Base-by-base conservation (phyloP, 345 rosid genomes). In the Corymbia maculata region DNA sequence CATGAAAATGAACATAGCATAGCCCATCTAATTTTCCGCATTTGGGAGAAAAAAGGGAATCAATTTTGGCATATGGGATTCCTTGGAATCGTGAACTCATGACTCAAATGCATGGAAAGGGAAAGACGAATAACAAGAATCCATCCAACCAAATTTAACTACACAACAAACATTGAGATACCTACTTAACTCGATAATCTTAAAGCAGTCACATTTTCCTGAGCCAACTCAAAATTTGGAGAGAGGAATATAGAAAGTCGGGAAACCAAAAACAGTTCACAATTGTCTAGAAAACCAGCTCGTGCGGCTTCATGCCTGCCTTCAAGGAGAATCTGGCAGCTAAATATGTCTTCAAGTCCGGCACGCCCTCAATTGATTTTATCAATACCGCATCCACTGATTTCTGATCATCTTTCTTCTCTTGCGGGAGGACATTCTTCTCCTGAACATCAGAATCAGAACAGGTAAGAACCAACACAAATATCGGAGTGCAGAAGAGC, bases 361-460 rank as follows among this genome's bases (percentile, higher is more conserved):
- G 94, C 49, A 97, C 96, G 24, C 89, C 88, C 86, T 96, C 99
- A 53, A 97, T 94, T 87, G 94, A 52, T 88, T 94, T 94, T 86
- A 97, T 89, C 89, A 97, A 82, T 21, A 92, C 87, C 14, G 95
- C 59, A 51, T 97, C 99, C 1, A 96, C 92, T 2, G 94, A 61
- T 87, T 97, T 96, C 93, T 96, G 99, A 80, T 96, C 96, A 3
- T 97, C 99, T 88, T 96, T 97, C 93, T 93, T 96, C 91, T 90
- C 97, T 79, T 93, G 94, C 3, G 99, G 99, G 17, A 96, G 89
- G 15, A 51, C 92, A 32, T 92, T 96, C 91, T 96, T 94, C 88
- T 93, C 97, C 99, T 97, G 90, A 86, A 28, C 57, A 15, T 7
- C 53, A 42, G 9, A 3, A 85, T 13, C 14, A 16, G 4, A 85